phyloP scores from a whole-genome alignment of 306 rosid genomes.

The Dryas octopetala region DNA sequence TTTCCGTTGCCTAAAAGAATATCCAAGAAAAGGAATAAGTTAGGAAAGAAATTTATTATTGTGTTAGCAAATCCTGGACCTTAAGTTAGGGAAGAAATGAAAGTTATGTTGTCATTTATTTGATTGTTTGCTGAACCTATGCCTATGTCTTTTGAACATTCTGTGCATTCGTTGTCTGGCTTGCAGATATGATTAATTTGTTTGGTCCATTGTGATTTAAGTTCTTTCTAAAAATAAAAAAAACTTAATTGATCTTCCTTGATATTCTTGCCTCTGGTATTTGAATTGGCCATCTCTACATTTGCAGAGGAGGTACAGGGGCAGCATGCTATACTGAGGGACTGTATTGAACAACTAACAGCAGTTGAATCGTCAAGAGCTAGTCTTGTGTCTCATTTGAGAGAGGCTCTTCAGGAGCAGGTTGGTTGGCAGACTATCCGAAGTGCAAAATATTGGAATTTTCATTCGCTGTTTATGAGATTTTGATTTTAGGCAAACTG shows the following conservation, averaged over 20 bases:
- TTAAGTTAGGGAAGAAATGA: no score
- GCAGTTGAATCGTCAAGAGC: conserved; percentile 77
- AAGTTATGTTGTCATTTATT: no score
- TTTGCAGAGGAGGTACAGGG: conserved; percentile 75
- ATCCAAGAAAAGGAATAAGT: no score
- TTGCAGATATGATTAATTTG: not conserved
- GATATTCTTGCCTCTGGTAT: conserved; percentile 22
- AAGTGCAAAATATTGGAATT: not conserved
- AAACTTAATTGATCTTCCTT: not conserved
- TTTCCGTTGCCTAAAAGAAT: no score
- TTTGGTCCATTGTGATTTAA: not conserved
- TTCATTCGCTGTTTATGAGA: not conserved
- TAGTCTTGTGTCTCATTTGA: conserved; percentile 77
- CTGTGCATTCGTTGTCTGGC: no score
- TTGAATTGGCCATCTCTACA: conserved; percentile 28
- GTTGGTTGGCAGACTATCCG: conserved; percentile 37
- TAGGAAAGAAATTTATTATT: no score
- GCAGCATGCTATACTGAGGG: conserved; percentile 61
- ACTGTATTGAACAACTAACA: conserved; percentile 75
- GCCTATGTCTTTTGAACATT: not conserved
- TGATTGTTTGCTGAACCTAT: not conserved
- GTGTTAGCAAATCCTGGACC: no score
- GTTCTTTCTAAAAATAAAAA: not conserved
- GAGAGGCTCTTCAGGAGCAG: conserved; percentile 94
- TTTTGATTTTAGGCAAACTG: conserved; percentile 24